Evolutionary conservation across 2,329 filamentous ascomycete species (phyloP).

Genomic region (Endothia cerciana): DNA sequence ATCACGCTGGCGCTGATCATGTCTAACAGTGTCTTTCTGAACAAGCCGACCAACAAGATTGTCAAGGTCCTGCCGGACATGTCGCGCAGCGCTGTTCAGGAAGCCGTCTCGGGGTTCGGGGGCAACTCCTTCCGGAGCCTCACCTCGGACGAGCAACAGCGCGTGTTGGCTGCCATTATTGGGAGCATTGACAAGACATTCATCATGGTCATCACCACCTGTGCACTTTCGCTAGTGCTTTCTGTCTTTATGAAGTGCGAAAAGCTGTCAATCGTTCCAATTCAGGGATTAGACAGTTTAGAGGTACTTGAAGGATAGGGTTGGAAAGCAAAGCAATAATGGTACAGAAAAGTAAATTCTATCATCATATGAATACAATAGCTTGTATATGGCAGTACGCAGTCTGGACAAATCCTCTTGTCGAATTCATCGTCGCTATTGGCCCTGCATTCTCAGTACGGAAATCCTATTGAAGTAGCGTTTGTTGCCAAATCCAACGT

Average conservation of each 20-base stretch:
- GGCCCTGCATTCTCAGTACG: not conserved
- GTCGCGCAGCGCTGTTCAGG: not conserved
- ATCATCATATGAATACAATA: too few relatives aligned
- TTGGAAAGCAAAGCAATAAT: too few relatives aligned
- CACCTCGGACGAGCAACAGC: not conserved
- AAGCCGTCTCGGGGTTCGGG: not conserved
- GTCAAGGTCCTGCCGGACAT: slow-evolving; percentile 8
- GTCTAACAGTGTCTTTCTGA: slow-evolving; percentile 42
- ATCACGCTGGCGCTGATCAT: slow-evolving; percentile 41
- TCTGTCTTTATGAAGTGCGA: slow-evolving; percentile 7
- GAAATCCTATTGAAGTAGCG: too few relatives aligned
- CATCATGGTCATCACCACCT: slow-evolving; percentile 11
- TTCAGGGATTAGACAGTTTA: not conserved
- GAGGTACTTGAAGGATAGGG: too few relatives aligned
- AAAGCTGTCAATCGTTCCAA: not conserved
- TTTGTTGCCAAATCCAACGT: too few relatives aligned
- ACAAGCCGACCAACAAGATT: slow-evolving; percentile 24
- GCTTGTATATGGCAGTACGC: too few relatives aligned
- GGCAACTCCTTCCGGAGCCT: slow-evolving; percentile 9
- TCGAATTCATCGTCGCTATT: not conserved
- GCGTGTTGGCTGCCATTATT: slow-evolving; percentile 7
- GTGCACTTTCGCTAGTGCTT: slow-evolving; percentile 2
- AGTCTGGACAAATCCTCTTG: not conserved
- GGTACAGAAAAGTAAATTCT: too few relatives aligned
- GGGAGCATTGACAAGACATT: slow-evolving; percentile 13